phyloP scores from a whole-genome alignment of 192 early-diverging fungal genomes.

The Coemansia asiatica region DNA sequence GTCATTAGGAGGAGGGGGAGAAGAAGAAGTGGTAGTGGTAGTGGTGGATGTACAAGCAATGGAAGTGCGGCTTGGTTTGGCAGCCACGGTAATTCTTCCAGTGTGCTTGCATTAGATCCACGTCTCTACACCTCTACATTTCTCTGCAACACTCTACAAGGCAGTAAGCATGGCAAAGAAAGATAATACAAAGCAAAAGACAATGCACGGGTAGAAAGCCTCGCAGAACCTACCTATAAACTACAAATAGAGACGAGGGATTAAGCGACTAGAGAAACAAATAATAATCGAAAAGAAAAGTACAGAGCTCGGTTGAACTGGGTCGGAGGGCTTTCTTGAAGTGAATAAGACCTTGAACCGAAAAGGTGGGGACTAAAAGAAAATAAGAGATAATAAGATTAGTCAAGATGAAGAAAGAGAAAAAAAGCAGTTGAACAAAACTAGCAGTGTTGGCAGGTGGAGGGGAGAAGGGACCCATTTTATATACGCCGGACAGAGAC shows the following conservation, averaged over 20 bases:
- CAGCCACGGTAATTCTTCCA: neutral
- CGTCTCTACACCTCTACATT: neutral
- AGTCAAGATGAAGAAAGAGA: neutral
- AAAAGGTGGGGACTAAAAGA: neutral
- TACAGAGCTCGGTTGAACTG: neutral
- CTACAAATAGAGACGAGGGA: neutral
- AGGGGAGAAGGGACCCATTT: neutral
- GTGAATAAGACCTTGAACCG: neutral
- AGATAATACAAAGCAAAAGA: neutral
- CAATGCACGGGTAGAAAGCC: neutral
- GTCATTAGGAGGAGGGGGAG: neutral
- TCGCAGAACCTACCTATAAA: neutral
- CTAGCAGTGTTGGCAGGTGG: neutral
- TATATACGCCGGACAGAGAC: neutral
- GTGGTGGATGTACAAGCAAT: neutral
- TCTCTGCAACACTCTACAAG: too few relatives aligned
- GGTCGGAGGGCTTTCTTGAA: neutral
- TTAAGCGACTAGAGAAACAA: neutral
- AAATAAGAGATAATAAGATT: neutral
- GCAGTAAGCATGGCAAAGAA: neutral
- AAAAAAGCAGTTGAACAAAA: neutral
- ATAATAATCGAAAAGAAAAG: neutral
- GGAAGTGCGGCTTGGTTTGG: neutral
- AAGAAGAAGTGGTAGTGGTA: too few relatives aligned
- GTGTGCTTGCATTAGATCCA: neutral